Evolutionary conservation across 345 rosid genomes (phyloP), one percentile per base, ranked within the genome.

Genomic region (Passiflora organensis): DNA sequence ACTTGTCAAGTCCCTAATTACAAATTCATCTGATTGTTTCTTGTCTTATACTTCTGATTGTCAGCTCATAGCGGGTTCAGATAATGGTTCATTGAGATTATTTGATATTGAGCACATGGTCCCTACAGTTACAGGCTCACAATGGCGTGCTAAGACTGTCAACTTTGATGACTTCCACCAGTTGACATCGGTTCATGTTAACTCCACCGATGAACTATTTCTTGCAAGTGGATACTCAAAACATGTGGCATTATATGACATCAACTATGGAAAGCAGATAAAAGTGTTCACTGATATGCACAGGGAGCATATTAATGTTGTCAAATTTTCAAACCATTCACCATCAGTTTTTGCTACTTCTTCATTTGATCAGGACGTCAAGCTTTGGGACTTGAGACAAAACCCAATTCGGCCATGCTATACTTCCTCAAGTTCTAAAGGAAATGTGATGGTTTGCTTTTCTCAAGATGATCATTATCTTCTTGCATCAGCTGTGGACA

Each of bases 361-460:
- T 20, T 91, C 98, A 28, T 91, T 91, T 60, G 98, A 91, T 69
- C 86, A 60, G 25, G 98, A 91, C 56, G 82, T 91, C 62, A 91
- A 86, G 59, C 71, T 88, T 36, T 91, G 98, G 98, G 98, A 91
- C 67, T 69, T 91, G 76, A 82, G 98, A 64, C 90, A 81, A 67
- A 81, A 79, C 50, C 96, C 96, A 6, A 53, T 76, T 20, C 72
- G 62, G 44, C 91, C 98, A 39, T 91, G 98, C 71, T 82, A 88
- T 59, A 82, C 96, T 13, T 72, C 76, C 52, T 72, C 89, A 63
- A 86, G 96, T 66, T 80, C 87, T 13, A 84, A 72, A 62, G 96
- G 98, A 72, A 91, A 88, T 69, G 98, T 88, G 43, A 91, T 91
- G 98, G 95, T 88, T 67, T 88, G 98, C 83, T 91, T 91, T 76